These are phyloP conservation scores for Saccharomycopsis fodiens DNA, from an alignment of 805 yeast genomes.

Conservation along the genomic window DNA sequence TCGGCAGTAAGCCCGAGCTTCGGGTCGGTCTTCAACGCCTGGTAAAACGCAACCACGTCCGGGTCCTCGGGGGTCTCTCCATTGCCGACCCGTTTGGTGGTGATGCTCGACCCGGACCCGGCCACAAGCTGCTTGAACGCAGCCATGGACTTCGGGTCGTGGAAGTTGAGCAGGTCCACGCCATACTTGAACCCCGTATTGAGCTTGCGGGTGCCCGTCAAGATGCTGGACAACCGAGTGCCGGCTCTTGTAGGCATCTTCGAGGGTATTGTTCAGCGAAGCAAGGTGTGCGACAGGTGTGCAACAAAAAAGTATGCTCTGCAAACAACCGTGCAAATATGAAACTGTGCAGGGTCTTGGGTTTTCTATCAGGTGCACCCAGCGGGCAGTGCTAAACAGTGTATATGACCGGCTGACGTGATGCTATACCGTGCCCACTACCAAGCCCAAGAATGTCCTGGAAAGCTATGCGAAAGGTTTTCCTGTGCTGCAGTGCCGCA, in stretches of 20 bases:
- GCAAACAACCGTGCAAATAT: too few species aligned
- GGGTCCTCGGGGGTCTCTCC: constrained; percentile 16
- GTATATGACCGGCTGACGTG: too few species aligned
- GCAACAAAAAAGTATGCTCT: too few species aligned
- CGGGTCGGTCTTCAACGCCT: constrained; percentile 31
- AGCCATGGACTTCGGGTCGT: constrained; percentile 54
- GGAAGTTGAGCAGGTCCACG: constrained; percentile 38
- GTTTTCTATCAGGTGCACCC: too few species aligned
- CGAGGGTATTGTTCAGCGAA: not conserved
- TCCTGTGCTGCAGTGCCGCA: too few species aligned
- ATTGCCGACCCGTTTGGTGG: not conserved
- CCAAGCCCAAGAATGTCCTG: too few species aligned
- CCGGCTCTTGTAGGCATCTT: constrained; percentile 10
- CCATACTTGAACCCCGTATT: constrained; percentile 23
- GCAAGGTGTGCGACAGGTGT: too few species aligned
- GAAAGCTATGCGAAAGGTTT: too few species aligned
- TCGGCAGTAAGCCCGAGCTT: constrained; percentile 35
- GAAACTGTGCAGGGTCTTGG: too few species aligned
- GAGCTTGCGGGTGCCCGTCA: constrained; percentile 7
- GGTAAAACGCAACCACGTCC: constrained; percentile 23
- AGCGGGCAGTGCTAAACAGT: too few species aligned
- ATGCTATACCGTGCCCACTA: too few species aligned
- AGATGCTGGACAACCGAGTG: constrained; percentile 13
- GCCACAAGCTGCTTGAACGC: constrained; percentile 29
- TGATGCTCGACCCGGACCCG: not conserved